Base-by-base conservation (phyloP, 768 basidiomycete species). In the Lactifluus echinatus region DNA sequence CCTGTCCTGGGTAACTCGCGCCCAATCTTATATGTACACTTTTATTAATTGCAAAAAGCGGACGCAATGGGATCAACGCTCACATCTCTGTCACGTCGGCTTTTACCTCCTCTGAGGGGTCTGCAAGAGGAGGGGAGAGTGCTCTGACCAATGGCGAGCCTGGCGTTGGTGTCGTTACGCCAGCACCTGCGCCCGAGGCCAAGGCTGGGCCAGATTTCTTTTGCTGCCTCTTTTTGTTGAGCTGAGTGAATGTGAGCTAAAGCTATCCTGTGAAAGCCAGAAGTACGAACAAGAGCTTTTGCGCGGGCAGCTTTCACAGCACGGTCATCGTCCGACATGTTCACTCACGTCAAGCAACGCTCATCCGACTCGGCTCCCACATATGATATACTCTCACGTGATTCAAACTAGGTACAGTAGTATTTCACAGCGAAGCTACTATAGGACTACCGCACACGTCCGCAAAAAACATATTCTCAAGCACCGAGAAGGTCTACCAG, bases 281-380 rank as follows among this genome's bases (percentile, higher is more conserved):
- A 37, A 26, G 23, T 29, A 70, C 78, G 56, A 68, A 91, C 90
- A 81, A 93, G 66, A 48, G 87, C 89, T 70, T 87, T 89, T 54
- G 87, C 90, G 60, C 90, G 81, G 2, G 90, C 90, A 54, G 89
- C 81, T 71, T 87, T 90, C 15, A 81, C 82, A 52, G 87, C 87
- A 59, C 89, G 81, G 60, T 92, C 90, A 57, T 84, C 82, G 65
- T 89, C 89, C 24, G 83, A 67, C 70, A 70, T 71, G 26, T 23
- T 55, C n/a, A n/a, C n/a, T n/a, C n/a, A n/a, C n/a, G n/a, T n/a
- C n/a, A n/a, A n/a, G n/a, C n/a, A n/a, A n/a, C n/a, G n/a, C n/a
- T n/a, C n/a, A n/a, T n/a, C n/a, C n/a, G n/a, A n/a, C n/a, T n/a
- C n/a, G n/a, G n/a, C n/a, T n/a, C n/a, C n/a, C n/a, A n/a, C n/a